Percentiles rank a stretch among this genome's conserved stretches.
Evolutionary conservation across 805 yeast genomes (phyloP).

Genomic region (Wickerhamomyces chambardii): DNA sequence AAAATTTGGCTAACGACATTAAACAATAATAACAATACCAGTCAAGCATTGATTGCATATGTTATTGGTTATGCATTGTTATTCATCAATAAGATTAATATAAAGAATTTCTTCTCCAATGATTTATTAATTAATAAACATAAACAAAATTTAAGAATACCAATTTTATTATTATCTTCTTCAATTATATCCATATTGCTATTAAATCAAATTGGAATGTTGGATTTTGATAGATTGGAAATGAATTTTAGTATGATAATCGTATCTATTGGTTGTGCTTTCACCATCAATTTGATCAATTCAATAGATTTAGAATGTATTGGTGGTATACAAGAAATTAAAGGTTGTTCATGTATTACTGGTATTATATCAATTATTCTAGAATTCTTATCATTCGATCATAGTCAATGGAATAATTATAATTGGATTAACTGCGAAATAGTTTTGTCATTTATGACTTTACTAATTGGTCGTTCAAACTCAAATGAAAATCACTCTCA

Average conservation of each 20-base stretch:
- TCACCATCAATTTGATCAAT: slow-evolving; percentile 10
- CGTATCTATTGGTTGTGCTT: slow-evolving; percentile 16
- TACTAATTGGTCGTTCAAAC: too few species aligned
- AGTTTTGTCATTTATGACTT: slow-evolving; percentile 4
- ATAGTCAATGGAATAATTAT: slow-evolving; percentile 4
- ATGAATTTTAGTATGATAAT: slow-evolving; percentile 15
- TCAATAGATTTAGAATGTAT: slow-evolving; percentile 5
- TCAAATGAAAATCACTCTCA: too few species aligned
- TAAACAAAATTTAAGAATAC: background rate
- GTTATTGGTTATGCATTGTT: background rate
- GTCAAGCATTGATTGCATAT: background rate
- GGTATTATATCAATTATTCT: slow-evolving; percentile 24
- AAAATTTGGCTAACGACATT: too few species aligned
- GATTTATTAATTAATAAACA: background rate
- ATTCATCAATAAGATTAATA: slow-evolving; percentile 1
- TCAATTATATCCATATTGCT: background rate
- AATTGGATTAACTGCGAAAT: slow-evolving; percentile 8
- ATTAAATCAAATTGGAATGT: too few species aligned
- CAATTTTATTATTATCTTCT: background rate
- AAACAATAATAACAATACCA: too few species aligned
- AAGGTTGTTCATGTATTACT: slow-evolving; percentile 11
- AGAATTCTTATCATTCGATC: slow-evolving; percentile 24
- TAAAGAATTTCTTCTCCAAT: slow-evolving; percentile 6
- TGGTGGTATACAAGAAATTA: slow-evolving; percentile 1
- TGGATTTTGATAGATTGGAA: background rate